Evolutionary conservation across 2,329 filamentous ascomycete species (phyloP).

Genomic region (Juglanconis sp.): DNA sequence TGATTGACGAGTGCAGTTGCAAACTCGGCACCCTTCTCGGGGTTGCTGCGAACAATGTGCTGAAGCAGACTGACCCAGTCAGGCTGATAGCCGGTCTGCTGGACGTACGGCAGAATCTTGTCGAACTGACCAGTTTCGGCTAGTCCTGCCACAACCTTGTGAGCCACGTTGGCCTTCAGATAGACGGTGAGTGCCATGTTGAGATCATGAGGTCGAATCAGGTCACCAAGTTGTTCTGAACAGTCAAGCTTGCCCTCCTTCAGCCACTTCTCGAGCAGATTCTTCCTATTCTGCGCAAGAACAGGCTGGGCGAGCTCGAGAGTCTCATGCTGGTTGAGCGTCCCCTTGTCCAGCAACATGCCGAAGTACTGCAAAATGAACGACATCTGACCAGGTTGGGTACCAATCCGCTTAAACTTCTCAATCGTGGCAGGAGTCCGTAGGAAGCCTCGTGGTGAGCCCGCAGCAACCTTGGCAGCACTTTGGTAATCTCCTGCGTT

Average conservation of each 20-base stretch:
- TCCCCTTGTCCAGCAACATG: slow-evolving; percentile 92
- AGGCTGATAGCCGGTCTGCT: slow-evolving; percentile 83
- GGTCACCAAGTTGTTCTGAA: slow-evolving; percentile 93
- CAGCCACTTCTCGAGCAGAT: slow-evolving; percentile 96
- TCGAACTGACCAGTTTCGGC: slow-evolving; percentile 97
- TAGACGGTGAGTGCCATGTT: slow-evolving; percentile 86
- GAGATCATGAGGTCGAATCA: slow-evolving; percentile 85
- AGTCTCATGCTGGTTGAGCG: slow-evolving; percentile 88
- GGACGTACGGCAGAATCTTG: slow-evolving; percentile 89
- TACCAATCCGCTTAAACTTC: slow-evolving; percentile 83
- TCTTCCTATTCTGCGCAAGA: slow-evolving; percentile 88
- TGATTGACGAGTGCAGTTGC: slow-evolving; percentile 89
- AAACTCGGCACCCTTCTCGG: slow-evolving; percentile 93
- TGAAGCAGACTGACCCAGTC: slow-evolving; percentile 91
- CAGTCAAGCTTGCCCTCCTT: slow-evolving; percentile 93
- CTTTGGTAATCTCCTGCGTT: slow-evolving; percentile 76
- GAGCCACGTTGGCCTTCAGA: slow-evolving; percentile 80
- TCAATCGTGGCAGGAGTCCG: slow-evolving; percentile 94
- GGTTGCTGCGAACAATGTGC: slow-evolving; percentile 86
- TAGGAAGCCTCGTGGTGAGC: slow-evolving; percentile 92
- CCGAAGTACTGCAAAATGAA: slow-evolving; percentile 97
- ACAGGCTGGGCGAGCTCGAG: slow-evolving; percentile 91
- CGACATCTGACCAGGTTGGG: slow-evolving; percentile 81
- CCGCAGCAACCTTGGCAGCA: slow-evolving; percentile 93
- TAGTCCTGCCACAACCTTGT: slow-evolving; percentile 93